These are phyloP conservation scores for Hanseniaspora lachancei DNA, from an alignment of 805 yeast genomes.

Conservation along the genomic window DNA sequence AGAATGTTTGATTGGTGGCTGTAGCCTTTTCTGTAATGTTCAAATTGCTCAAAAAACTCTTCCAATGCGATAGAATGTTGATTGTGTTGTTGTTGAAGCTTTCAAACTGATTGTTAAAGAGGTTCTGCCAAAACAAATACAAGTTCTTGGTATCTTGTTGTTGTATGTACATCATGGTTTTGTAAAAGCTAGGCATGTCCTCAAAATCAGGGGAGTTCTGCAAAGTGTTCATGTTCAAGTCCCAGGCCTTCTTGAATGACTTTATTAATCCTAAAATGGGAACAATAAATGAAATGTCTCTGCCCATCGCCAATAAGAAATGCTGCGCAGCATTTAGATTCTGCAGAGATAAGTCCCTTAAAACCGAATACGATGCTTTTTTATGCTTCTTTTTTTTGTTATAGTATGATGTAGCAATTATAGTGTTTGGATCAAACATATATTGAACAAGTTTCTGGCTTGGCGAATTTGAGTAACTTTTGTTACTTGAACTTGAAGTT, in stretches of 20 bases:
- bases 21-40: neutral
- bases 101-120: constrained; percentile 10
- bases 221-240: constrained; percentile 12
- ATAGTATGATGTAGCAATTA: neutral
- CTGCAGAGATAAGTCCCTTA: constrained; percentile 54
- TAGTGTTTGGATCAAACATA: constrained; percentile 1
- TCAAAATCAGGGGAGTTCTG: constrained; percentile 7
- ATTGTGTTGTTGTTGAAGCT: constrained; percentile 9
- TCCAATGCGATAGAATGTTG: constrained; percentile 3
- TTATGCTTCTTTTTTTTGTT: neutral
- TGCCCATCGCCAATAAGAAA: constrained; percentile 58
- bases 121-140: constrained; percentile 7
- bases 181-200: constrained; percentile 10
- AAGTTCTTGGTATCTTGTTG: constrained; percentile 12
- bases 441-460: neutral
- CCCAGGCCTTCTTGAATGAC: constrained; percentile 28
- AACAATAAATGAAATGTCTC: constrained; percentile 64
- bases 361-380: constrained; percentile 20
- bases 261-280: constrained; percentile 42
- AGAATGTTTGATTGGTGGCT: constrained; percentile 17
- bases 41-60: neutral
- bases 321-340: constrained; percentile 67
- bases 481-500: neutral
- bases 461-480: neutral
- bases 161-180: constrained; percentile 11